Conservation (phyloP, 257 asterid genomes). For the Nicotiana benthamiana region DNA sequence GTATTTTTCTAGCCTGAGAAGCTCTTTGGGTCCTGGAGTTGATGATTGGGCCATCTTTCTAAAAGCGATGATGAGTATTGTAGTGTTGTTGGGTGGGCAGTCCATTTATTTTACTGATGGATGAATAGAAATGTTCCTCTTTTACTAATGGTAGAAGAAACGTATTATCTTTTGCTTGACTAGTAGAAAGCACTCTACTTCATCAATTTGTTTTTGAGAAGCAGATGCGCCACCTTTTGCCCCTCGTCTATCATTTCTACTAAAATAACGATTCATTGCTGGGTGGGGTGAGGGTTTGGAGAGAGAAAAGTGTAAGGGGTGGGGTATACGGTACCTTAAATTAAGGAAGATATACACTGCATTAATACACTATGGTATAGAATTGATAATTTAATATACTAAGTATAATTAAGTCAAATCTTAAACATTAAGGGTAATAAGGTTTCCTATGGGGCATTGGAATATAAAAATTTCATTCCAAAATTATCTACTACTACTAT, state of each 20-base stretch:
- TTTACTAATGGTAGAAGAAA: not conserved
- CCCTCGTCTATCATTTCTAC: not conserved
- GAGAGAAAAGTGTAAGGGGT: too few species aligned
- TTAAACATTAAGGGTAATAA: too few species aligned
- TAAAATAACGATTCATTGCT: not conserved
- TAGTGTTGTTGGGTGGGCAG: conserved; percentile 71
- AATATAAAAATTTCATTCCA: too few species aligned
- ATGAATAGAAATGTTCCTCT: conserved; percentile 64
- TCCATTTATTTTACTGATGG: conserved; percentile 92
- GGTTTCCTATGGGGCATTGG: too few species aligned
- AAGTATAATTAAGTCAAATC: too few species aligned
- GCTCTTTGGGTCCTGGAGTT: conserved; percentile 79
- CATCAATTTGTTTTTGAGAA: not conserved
- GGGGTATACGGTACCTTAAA: too few species aligned
- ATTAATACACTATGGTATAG: too few species aligned
- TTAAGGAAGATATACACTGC: too few species aligned
- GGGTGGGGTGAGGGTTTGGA: too few species aligned
- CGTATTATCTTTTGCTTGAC: not conserved
- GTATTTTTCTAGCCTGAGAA: conserved; percentile 84
- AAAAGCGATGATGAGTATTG: conserved; percentile 93
- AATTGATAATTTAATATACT: too few species aligned
- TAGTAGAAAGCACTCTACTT: not conserved
- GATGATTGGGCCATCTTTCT: conserved; percentile 98
- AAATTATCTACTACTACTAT: too few species aligned
- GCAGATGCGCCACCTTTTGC: not conserved